phyloP scores from a whole-genome alignment of 257 asterid species.

The Fraxinus americana region DNA sequence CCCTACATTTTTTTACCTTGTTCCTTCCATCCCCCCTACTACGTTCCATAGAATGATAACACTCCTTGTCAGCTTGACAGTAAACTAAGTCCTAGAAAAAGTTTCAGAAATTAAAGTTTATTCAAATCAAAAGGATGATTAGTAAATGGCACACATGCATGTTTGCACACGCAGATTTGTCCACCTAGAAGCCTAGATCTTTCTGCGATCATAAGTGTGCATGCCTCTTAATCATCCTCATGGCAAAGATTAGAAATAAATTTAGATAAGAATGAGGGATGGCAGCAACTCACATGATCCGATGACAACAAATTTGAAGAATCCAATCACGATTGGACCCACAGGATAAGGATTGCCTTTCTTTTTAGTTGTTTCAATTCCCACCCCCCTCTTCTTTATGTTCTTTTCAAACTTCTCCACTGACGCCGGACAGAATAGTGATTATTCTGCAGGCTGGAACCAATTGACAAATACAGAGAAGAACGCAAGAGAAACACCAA shows the following conservation, averaged over 20 bases:
- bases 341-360: conserved; percentile 62
- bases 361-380: conserved; percentile 52
- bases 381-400: conserved; percentile 57
- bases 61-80: not conserved
- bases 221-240: not conserved
- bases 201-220: not conserved
- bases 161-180: not conserved
- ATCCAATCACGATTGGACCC: conserved; percentile 69
- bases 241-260: not conserved
- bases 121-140: not conserved
- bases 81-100: not conserved
- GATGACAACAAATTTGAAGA: conserved; percentile 29
- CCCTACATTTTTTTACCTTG: too few species aligned
- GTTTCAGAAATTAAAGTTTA: too few species aligned
- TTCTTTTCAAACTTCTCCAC: conserved; percentile 72
- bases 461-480: too few species aligned
- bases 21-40: too few species aligned
- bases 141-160: not conserved
- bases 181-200: not conserved
- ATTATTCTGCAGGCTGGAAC: too few species aligned
- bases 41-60: too few species aligned
- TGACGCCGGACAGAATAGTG: too few species aligned
- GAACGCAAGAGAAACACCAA: too few species aligned
- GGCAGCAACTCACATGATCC: conserved; percentile 48
- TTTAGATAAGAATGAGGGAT: not conserved